Conservation (phyloP, 371 early-diverging fungal species). For the Circinella minor region DNA sequence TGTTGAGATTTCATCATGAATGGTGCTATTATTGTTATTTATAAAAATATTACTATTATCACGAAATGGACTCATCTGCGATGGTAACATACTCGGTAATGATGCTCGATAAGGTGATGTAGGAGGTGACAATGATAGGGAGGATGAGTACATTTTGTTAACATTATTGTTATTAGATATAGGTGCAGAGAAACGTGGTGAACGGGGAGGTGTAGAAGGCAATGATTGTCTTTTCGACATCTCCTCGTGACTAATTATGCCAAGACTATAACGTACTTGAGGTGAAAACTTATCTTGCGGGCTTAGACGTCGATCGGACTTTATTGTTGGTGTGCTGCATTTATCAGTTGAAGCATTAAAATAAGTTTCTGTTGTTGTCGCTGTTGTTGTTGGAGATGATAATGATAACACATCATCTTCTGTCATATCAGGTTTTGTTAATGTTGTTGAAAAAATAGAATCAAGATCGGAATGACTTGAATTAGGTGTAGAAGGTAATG, state of each 20-base stretch:
- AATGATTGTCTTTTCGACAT: neutral
- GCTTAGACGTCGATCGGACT: neutral
- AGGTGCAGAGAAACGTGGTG: conserved; percentile 44
- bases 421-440: conserved; percentile 12
- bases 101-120: conserved; percentile 9
- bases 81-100: conserved; percentile 18
- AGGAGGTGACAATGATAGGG: too few species aligned
- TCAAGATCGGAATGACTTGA: conserved; percentile 37
- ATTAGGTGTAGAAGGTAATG: conserved; percentile 27
- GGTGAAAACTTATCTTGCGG: conserved; percentile 16
- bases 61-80: neutral
- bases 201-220: conserved; percentile 16
- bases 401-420: conserved; percentile 25
- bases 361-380: conserved; percentile 10
- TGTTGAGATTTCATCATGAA: conserved; percentile 27
- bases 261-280: conserved; percentile 33
- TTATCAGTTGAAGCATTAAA: neutral
- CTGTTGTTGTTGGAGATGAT: conserved; percentile 18
- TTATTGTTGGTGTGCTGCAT: neutral
- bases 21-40: neutral
- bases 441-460: conserved; percentile 28
- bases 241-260: conserved; percentile 8
- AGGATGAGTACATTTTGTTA: conserved; percentile 26
- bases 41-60: neutral
- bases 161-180: conserved; percentile 18